A percentile compares a stretch with the other conserved stretches of the same genome.
phyloP scores from a whole-genome alignment of 1,284 basidiomycete species.

The Ustilago vetiveriae region DNA sequence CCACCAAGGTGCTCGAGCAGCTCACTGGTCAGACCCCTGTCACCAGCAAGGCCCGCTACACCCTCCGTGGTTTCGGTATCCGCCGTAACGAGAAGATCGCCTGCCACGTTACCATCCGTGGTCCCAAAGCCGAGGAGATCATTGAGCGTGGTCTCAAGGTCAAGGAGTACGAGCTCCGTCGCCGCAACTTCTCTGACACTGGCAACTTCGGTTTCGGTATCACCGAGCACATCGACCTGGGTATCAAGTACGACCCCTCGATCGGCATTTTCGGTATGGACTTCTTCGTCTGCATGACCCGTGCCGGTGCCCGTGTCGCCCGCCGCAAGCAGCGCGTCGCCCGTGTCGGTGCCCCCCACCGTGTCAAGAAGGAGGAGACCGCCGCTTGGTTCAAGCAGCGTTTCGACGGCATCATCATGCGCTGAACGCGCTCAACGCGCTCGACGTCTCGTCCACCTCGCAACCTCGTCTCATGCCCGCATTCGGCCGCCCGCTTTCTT shows the following conservation, averaged over 20 bases:
- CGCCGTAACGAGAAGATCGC: conserved; percentile 99
- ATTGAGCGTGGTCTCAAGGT: conserved; percentile 99
- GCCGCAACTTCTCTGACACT: conserved; percentile 83
- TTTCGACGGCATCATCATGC: conserved; percentile 66
- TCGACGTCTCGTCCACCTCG: not conserved
- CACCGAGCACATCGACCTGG: conserved; percentile 88
- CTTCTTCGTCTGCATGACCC: conserved; percentile 77
- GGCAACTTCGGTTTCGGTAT: conserved; percentile 67
- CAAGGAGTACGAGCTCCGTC: conserved; percentile 96
- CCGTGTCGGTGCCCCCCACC: conserved; percentile 86
- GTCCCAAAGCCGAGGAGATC: conserved; percentile 98
- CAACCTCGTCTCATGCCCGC: not conserved
- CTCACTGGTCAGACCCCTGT: conserved; percentile 99
- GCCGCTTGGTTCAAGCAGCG: conserved; percentile 99
- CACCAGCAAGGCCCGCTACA: conserved; percentile 99
- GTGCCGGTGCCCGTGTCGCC: conserved; percentile 91
- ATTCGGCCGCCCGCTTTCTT: no score
- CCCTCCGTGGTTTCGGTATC: conserved; percentile 98
- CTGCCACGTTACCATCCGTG: conserved; percentile 98
- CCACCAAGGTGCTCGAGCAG: conserved; percentile 99
- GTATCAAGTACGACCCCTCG: conserved; percentile 74
- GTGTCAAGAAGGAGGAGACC: conserved; percentile 72
- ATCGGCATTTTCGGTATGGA: conserved; percentile 68
- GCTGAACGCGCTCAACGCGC: conserved; percentile 48
- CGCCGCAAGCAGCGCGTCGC: conserved; percentile 89